Conservation (phyloP, 1,139 yeast genomes). For the Blastobotrys proliferans region DNA sequence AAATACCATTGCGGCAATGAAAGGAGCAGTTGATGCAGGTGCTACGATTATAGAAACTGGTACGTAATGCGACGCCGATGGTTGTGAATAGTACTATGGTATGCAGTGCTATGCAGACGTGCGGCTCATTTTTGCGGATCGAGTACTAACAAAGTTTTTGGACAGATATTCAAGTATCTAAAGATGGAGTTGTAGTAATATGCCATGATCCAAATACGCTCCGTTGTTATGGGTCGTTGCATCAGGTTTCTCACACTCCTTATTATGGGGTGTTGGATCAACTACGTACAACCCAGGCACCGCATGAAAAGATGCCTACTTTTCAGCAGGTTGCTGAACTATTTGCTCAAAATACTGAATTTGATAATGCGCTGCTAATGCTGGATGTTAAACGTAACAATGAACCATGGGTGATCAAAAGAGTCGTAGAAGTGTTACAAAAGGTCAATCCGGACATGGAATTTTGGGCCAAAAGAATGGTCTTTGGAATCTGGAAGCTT, state of each 20-base stretch:
- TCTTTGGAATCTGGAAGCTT: constrained; percentile 79
- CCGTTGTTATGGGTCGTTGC: constrained; percentile 51
- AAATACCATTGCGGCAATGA: constrained; percentile 71
- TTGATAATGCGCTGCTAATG: constrained; percentile 50
- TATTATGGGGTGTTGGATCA: constrained; percentile 43
- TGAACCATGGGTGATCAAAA: constrained; percentile 52
- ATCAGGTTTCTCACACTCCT: constrained; percentile 38
- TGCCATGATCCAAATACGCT: constrained; percentile 66
- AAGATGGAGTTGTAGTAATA: constrained; percentile 69
- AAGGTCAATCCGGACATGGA: constrained; percentile 46
- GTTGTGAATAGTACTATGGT: no score
- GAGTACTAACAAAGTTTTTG: no score
- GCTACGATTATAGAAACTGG: constrained; percentile 74
- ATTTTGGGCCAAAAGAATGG: constrained; percentile 66
- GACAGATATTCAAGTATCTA: constrained; percentile 78
- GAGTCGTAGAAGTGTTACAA: constrained; percentile 49
- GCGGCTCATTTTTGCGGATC: no score
- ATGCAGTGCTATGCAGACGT: no score
- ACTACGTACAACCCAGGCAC: constrained; percentile 51
- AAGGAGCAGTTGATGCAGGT: constrained; percentile 64
- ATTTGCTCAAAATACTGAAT: constrained; percentile 43
- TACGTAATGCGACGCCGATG: no score
- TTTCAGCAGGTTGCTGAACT: constrained; percentile 58
- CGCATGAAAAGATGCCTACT: constrained; percentile 56
- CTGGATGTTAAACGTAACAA: constrained; percentile 78